Conservation (phyloP, 768 basidiomycete genomes). For the Psilocybe cubensis region DNA sequence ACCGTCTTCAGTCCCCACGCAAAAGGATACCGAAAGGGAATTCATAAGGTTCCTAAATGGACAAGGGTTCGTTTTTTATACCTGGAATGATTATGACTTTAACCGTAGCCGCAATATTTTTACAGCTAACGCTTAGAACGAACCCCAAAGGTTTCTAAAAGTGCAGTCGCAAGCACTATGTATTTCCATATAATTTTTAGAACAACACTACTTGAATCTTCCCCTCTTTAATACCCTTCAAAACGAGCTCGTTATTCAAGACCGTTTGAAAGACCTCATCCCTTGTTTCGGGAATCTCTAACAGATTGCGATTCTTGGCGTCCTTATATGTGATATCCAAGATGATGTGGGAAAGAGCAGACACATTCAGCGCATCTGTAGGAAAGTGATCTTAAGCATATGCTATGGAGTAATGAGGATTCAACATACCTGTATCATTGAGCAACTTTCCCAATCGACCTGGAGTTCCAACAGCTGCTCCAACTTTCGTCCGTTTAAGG, state of each 20-base stretch:
- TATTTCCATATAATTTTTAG: conserved; percentile 39
- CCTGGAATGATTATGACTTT: background rate
- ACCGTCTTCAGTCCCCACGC: conserved; percentile 78
- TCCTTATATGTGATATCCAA: conserved; percentile 78
- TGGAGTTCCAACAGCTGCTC: conserved; percentile 90
- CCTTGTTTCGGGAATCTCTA: conserved; percentile 85
- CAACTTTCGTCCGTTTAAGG: conserved; percentile 83
- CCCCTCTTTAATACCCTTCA: conserved; percentile 68
- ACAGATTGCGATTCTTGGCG: conserved; percentile 70
- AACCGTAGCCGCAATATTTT: conserved; percentile 5
- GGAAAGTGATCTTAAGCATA: conserved; percentile 1
- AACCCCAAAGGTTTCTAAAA: conserved; percentile 92
- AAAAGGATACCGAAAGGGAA: conserved; percentile 87
- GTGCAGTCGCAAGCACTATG: conserved; percentile 9
- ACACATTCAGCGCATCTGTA: conserved; percentile 70
- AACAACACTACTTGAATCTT: conserved; percentile 84
- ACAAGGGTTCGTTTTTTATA: conserved; percentile 67
- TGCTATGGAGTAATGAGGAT: background rate
- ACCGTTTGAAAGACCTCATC: conserved; percentile 81
- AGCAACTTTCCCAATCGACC: conserved; percentile 88
- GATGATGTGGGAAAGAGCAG: conserved; percentile 83
- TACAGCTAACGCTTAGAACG: conserved; percentile 79
- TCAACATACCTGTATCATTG: conserved; percentile 61
- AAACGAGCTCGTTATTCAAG: conserved; percentile 62
- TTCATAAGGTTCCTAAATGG: conserved; percentile 98